Base-by-base conservation (phyloP, 148 eudicot species). In the Arbutus unedo region DNA sequence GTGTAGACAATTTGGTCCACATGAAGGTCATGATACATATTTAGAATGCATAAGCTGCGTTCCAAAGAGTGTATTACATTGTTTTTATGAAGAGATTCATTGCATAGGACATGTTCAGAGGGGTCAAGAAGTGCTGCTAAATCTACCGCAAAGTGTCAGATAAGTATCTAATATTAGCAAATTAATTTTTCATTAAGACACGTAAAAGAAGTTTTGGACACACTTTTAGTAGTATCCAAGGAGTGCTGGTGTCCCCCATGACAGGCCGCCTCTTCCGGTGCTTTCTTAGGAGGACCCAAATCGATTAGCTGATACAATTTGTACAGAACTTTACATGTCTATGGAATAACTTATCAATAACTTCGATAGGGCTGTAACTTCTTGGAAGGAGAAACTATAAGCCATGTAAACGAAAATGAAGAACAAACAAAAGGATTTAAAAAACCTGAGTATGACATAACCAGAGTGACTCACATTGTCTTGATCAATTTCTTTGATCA, bases 401-500 rank as follows among this genome's bases (percentile, higher is more conserved):
- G 55, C 81, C 81, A 13, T 23, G 6, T 45, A 79, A 62, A 11
- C 15, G 47, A 14, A 62, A 79, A 60, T 59, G 80, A 41, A 64
- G 43, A 80, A 80, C 60, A 66, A 18, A 18, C 41, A 64, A 50
- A 68, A n/a, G 41, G 60, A 67, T 67, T 14, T 81, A 70, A 4
- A 5, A 56, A 21, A 48, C 21, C 53, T 68, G 23, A 56, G 23
- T 23, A 74, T 43, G 55, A 74, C 9, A 18, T 76, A 72, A 67
- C 31, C n/a, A 43, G 68, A 64, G 54, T 48, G 57, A 84, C 88
- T 81, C 80, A 86, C 88, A 62, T 86, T 86, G 54, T 86, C 86
- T 57, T 77, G 81, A 87, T 87, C 89, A 79, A 82, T 85, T 76
- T 87, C 89, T 38, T 60, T 84, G 81, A 87, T 85, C 85, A 49